Base-by-base conservation (phyloP, 805 yeast genomes). In the Dipodascopsis uninucleata region DNA sequence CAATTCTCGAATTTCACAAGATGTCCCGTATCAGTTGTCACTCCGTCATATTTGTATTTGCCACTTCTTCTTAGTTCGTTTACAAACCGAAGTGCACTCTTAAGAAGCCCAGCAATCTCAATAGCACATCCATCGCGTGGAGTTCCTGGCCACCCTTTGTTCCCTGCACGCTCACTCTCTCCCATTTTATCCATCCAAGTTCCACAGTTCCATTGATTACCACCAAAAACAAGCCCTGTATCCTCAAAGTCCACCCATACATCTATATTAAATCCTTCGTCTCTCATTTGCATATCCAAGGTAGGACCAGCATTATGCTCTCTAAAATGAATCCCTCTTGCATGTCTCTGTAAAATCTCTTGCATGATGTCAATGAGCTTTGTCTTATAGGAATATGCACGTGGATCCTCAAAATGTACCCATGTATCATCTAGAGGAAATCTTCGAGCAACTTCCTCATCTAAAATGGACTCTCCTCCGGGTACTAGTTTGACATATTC, bases 141-240 rank as follows among this genome's bases (percentile, higher is more conserved):
- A 0, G 97, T 90, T 1, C 97, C 98, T 1, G 98, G 98, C 28
- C 77, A 71, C n/a, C 98, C 98, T 56, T 82, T 84, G 47, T 79
- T 81, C 1, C 83, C 82, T 0, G 97, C 96, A 44, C 67, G 72
- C 28, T 65, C 79, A 59, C 95, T 85, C 68, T 93, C 97, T 21
- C 98, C 98, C 97, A 90, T 90, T 68, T 90, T 90, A 67, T 90
- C 98, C 96, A 89, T 90, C 98, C 98, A 90, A 0, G 98, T 93
- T 18, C 98, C 98, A 69, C 98, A 90, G 62, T 90, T 90, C 63
- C 68, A 78, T 64, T 85, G 95, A 38, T 85, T 85, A 1, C 98
- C 97, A 36, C 97, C 98, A 63, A 79, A 83, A 3, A 89, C 70
- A 24, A 93, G 68, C 1, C 98, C 98, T 9, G 85, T 88, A n/a